Evolutionary conservation across 2,329 filamentous ascomycete species (phyloP).

Genomic region (Mycosphaerella sp.): DNA sequence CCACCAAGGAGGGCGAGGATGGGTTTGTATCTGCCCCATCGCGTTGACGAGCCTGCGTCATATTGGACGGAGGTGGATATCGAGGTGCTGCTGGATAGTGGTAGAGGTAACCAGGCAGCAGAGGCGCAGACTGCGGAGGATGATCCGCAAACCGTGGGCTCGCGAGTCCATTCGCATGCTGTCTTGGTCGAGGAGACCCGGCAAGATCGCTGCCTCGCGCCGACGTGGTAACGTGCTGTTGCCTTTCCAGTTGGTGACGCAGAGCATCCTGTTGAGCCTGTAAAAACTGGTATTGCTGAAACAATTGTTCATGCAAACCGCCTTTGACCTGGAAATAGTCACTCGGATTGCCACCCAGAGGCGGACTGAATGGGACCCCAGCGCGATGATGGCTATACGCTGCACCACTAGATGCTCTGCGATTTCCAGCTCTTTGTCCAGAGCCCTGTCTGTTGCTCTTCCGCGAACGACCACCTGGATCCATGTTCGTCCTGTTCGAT

Average conservation of each 20-base stretch:
- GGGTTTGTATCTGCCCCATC: constrained; percentile 45
- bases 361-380: constrained; percentile 39
- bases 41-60: constrained; percentile 35
- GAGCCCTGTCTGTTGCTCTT: constrained; percentile 44
- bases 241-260: constrained; percentile 41
- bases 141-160: constrained; percentile 30
- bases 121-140: constrained; percentile 33
- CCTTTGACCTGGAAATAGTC: constrained; percentile 42
- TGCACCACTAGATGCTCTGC: constrained; percentile 54
- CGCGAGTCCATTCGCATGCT: constrained; percentile 29
- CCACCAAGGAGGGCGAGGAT: constrained; percentile 44
- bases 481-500: constrained; percentile 45
- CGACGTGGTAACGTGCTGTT: constrained; percentile 37
- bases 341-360: constrained; percentile 34
- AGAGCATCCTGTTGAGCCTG: constrained; percentile 35
- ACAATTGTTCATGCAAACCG: constrained; percentile 46
- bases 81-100: constrained; percentile 42
- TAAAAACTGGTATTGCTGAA: constrained; percentile 41
- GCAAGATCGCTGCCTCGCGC: constrained; percentile 30
- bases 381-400: constrained; percentile 38
- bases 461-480: constrained; percentile 33
- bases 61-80: constrained; percentile 37
- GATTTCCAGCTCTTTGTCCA: constrained; percentile 45
- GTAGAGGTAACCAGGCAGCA: constrained; percentile 42
- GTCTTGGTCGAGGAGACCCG: constrained; percentile 36